phyloP scores from a whole-genome alignment of 1,284 basidiomycete species.

The Leccinum holopus region DNA sequence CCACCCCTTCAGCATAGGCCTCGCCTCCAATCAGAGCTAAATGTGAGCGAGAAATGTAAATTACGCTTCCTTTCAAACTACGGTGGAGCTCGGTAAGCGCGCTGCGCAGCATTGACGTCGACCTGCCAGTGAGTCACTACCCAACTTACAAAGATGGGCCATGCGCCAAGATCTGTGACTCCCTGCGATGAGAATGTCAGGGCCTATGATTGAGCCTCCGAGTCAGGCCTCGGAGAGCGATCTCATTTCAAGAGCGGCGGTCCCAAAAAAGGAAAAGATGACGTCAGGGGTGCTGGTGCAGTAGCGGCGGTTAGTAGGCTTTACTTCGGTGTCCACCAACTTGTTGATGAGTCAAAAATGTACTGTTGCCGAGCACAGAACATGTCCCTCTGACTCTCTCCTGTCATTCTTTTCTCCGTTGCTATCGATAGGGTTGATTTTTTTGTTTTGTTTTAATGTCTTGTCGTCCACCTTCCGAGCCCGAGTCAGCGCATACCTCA shows the following conservation, averaged over 20 bases:
- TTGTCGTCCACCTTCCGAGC: not conserved
- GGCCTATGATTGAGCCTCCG: too few species aligned
- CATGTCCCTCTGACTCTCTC: slow-evolving; percentile 8
- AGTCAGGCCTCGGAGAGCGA: too few species aligned
- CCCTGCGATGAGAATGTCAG: not conserved
- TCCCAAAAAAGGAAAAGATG: slow-evolving; percentile 18
- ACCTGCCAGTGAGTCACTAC: not conserved
- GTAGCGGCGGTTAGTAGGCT: too few species aligned
- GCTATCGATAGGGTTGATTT: not conserved
- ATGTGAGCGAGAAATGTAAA: too few species aligned
- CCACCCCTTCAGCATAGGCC: too few species aligned
- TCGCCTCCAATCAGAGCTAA: too few species aligned
- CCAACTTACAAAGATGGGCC: not conserved
- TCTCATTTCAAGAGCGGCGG: too few species aligned
- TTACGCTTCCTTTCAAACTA: too few species aligned
- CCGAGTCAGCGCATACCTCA: slow-evolving; percentile 8
- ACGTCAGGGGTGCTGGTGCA: slow-evolving; percentile 17
- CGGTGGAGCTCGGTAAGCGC: too few species aligned
- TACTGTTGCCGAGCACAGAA: too few species aligned
- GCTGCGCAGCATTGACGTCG: too few species aligned
- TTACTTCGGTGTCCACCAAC: not conserved
- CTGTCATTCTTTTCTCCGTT: not conserved
- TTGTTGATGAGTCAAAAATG: too few species aligned
- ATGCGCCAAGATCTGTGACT: not conserved
- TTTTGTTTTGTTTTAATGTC: not conserved